Conservation (phyloP, 2,329 filamentous ascomycete genomes). For the Botrytis hyacinthi region DNA sequence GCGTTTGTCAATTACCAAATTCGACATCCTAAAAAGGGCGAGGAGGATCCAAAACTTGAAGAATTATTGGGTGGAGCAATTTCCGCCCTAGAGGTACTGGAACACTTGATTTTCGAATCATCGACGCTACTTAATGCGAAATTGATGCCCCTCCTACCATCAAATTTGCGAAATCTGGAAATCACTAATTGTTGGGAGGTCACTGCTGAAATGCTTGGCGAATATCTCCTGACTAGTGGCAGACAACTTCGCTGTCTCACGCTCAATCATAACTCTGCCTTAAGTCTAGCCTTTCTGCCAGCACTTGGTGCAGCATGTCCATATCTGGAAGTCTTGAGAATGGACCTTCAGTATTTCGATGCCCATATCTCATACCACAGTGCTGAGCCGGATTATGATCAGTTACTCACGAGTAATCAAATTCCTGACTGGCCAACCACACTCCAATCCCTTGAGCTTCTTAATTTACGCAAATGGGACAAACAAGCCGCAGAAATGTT, state of each 20-base stretch:
- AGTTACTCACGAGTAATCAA: constrained; percentile 61
- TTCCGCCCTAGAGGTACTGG: constrained; percentile 59
- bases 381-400: constrained; percentile 71
- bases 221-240: constrained; percentile 68
- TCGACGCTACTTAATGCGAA: constrained; percentile 68
- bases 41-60: constrained; percentile 42
- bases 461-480: constrained; percentile 74
- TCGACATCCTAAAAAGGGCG: constrained; percentile 43
- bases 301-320: constrained; percentile 67
- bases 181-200: constrained; percentile 79
- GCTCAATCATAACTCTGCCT: constrained; percentile 74
- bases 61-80: constrained; percentile 44
- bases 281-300: constrained; percentile 73
- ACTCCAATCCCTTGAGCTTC: constrained; percentile 69
- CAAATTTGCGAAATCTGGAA: constrained; percentile 63
- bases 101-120: constrained; percentile 69
- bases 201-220: constrained; percentile 61
- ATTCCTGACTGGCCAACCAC: constrained; percentile 75
- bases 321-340: constrained; percentile 64
- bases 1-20: constrained; percentile 64
- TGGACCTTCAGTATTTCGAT: constrained; percentile 79
- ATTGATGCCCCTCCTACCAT: constrained; percentile 68
- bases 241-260: constrained; percentile 63
- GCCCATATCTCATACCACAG: constrained; percentile 66
- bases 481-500: constrained; percentile 70